Conservation (phyloP, 306 rosid genomes). For the Ziziphus jujuba region DNA sequence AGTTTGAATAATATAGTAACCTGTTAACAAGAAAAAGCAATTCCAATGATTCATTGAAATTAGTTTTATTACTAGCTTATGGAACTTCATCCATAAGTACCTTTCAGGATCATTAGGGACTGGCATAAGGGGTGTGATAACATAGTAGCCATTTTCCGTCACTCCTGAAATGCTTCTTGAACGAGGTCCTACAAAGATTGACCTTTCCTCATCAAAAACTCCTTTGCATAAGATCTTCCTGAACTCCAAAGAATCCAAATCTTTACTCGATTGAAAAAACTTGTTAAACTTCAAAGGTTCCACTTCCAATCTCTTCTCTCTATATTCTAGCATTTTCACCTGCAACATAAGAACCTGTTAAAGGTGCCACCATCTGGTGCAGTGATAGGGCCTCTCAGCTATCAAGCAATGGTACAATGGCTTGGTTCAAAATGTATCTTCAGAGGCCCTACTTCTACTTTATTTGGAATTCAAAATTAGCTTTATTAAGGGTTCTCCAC, state of each 20-base stretch:
- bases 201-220: slow-evolving; percentile 68
- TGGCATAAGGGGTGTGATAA: slow-evolving; percentile 85
- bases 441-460: slow-evolving; percentile 1
- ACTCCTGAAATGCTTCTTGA: slow-evolving; percentile 97
- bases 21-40: slow-evolving; percentile 3
- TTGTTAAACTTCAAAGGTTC: slow-evolving; percentile 59
- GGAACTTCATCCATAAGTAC: slow-evolving; percentile 34
- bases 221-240: slow-evolving; percentile 74
- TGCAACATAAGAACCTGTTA: slow-evolving; percentile 30
- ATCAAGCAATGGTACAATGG: background rate
- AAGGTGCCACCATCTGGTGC: background rate
- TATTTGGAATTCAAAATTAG: background rate
- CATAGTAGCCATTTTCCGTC: slow-evolving; percentile 88
- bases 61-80: slow-evolving; percentile 14
- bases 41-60: background rate
- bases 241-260: slow-evolving; percentile 67
- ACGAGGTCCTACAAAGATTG: slow-evolving; percentile 90
- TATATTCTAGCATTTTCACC: slow-evolving; percentile 70
- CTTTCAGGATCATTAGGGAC: slow-evolving; percentile 52
- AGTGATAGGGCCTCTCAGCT: background rate
- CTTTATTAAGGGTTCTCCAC: background rate
- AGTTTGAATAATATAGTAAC: background rate
- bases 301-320: slow-evolving; percentile 71
- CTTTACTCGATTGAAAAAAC: slow-evolving; percentile 43
- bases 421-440: background rate